phyloP scores from a whole-genome alignment of 2,329 filamentous ascomycete species.

The Botrytis galanthina region DNA sequence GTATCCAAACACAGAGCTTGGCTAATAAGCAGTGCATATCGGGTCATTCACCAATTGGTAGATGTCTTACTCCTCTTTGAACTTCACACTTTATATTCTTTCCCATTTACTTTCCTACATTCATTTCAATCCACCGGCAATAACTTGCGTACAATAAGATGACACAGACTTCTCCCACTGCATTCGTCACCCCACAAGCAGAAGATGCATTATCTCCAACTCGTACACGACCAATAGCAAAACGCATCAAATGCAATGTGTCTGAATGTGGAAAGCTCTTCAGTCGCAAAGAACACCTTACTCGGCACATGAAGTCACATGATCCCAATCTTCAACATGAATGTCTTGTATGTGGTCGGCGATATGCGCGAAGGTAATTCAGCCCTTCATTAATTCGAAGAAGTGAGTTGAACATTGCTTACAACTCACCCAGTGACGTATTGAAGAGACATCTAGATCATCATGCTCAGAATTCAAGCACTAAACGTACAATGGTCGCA shows the following conservation, averaged over 20 bases:
- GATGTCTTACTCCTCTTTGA: not conserved
- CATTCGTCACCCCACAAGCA: not conserved
- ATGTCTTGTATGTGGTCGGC: constrained; percentile 29
- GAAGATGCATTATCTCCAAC: not conserved
- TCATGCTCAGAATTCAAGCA: constrained; percentile 30
- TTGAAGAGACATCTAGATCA: constrained; percentile 31
- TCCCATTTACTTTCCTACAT: not conserved
- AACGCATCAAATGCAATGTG: constrained; percentile 23
- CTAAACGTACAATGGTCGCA: constrained; percentile 41
- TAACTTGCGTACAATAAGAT: not conserved
- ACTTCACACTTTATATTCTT: not conserved
- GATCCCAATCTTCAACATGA: constrained; percentile 22
- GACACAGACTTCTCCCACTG: constrained; percentile 6
- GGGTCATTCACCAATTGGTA: not conserved
- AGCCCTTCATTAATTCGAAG: not conserved
- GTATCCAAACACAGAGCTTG: not conserved
- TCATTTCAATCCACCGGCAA: constrained; percentile 14
- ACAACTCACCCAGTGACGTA: constrained; percentile 25
- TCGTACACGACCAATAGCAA: not conserved
- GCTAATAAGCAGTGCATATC: not conserved
- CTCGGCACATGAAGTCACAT: constrained; percentile 32
- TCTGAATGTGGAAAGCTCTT: constrained; percentile 31
- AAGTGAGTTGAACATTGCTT: not conserved
- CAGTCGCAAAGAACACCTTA: constrained; percentile 33
- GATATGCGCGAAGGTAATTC: constrained; percentile 30